Percentiles rank a stretch among this genome's conserved stretches.
Evolutionary conservation across 2,329 filamentous ascomycete species (phyloP).

Genomic region (Fusarium sp.): DNA sequence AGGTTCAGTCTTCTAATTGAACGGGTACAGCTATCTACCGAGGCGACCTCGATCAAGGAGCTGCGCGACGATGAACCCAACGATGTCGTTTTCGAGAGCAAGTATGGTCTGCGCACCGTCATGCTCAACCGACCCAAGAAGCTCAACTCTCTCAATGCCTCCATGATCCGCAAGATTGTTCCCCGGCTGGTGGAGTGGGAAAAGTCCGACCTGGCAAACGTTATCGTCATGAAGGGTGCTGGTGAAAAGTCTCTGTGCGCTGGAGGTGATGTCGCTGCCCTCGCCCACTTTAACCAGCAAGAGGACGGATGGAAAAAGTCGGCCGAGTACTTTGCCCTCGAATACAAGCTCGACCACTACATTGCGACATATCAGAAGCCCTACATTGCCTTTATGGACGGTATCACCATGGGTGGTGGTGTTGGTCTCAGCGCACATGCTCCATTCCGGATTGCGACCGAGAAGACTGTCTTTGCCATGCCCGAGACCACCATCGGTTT

Average conservation of each 20-base stretch:
- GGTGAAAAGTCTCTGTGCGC: conserved; percentile 90
- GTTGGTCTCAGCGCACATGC: conserved; percentile 95
- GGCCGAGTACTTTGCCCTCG: conserved; percentile 87
- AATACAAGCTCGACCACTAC: conserved; percentile 96
- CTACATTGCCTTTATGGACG: conserved; percentile 95
- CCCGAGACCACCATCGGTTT: conserved; percentile 98
- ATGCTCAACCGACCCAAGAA: conserved; percentile 95
- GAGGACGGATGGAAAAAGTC: conserved; percentile 80
- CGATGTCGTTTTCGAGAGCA: conserved; percentile 91
- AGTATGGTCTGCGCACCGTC: conserved; percentile 90
- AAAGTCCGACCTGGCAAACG: conserved; percentile 93
- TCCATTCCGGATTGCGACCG: conserved; percentile 95
- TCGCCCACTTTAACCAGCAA: conserved; percentile 79
- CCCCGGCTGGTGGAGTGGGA: conserved; percentile 93
- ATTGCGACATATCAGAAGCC: conserved; percentile 95
- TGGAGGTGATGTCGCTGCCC: conserved; percentile 86
- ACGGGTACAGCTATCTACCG: conserved; percentile 49
- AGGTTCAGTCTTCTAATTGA: conserved; percentile 13
- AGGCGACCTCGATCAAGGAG: conserved; percentile 61
- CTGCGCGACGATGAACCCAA: conserved; percentile 78
- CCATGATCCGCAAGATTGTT: conserved; percentile 95
- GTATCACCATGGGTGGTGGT: conserved; percentile 97
- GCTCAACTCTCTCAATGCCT: conserved; percentile 90
- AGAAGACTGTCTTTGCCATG: conserved; percentile 97
- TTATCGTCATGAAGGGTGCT: conserved; percentile 90